Base-by-base conservation (phyloP, 2,329 filamentous ascomycete genomes). In the Cercospora nicotianae region DNA sequence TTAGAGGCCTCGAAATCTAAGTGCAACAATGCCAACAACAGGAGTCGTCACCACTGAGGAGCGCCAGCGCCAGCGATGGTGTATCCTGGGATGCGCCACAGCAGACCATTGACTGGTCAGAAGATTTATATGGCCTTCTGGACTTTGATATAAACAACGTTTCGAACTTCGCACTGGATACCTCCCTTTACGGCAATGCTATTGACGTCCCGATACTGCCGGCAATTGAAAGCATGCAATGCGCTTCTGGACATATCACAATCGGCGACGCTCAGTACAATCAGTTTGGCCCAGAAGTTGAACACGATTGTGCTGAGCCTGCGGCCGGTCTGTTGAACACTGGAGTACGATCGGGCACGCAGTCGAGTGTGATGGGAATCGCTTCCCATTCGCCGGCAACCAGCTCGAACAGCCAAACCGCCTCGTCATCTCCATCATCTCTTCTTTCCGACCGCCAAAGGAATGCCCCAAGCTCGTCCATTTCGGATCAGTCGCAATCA, bases 21-120 rank as follows among this genome's bases (percentile, higher is more conserved):
- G 53, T 69, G 64, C 67, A 69, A 67, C 57, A 51, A 69, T 69
- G 67, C 55, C 30, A 45, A 63, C 57, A 57, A 51, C 62, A 42
- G 48, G 30, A 64, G 53, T 48, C 42, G 42, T 33, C 42, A 48
- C 16, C 20, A 53, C 57, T n/a, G 48, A 18, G 30, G 65, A 20
- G 18, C 23, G 23, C 33, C 20, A 30, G 45, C 33, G 59, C 36
- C 33, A 65, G 31, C 45, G 18, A 58, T 26, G 64, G 55, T 58
- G 16, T 60, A 39, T 60, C 18, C 23, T 36, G 45, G 33, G 36
- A 33, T 23, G 45, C 63, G 48, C 20, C 60, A 58, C 62, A 36
- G 48, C 31, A 60, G 9, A 39, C 36, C 61, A 42, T 33, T 64
- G 67, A 69, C 28, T 61, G 66, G 36, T 48, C 61, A 45, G 30